Base-by-base conservation (phyloP, 176 grass and related monocot species). In the Avena insularis region DNA sequence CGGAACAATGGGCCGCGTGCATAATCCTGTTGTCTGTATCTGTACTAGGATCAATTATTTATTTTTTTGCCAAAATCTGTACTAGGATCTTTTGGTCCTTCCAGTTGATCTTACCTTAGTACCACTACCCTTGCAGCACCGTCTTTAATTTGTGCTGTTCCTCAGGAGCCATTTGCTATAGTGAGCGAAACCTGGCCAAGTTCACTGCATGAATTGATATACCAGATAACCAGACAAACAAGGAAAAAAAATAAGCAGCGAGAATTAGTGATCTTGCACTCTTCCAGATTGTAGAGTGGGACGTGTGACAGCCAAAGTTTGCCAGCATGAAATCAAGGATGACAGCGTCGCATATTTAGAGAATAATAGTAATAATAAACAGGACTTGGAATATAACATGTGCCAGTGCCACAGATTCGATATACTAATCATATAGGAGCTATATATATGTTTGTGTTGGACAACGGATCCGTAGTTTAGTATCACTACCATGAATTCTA, bases 281-380 rank as follows among this genome's bases (percentile, higher is more conserved):
- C 46, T 48, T 48, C 9, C 8, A 2, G 54, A 45, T 46, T 53
- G 7, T 5, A 75, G 2, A 69, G 8, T 47, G 1, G 35, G 67
- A 43, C 0, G 68, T 71, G 36, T 14, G 23, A 36, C 10, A 67
- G 7, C 9, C 62, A 43, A 43, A 43, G 6, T 7, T 27, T 46
- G 8, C 27, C 19, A 40, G 25, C 54, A 53, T 84, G 67, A 75
- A 59, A 84, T 60, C n/a, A 89, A 84, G 40, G 79, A 54, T 21
- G 40, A 1, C 9, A 79, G 25, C 62, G 20, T 20, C 33, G 33
- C 33, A 35, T 35, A 3, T 35, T 25, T 25, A 25, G 25, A 25
- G 25, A 25, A 25, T 25, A 25, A 25, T 25, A 10, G 6, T 53
- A 27, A 45, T 54, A 78, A 20, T 9, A 43, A 78, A 9, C 48